A percentile compares a stretch with the other conserved stretches of the same genome.
Conservation (phyloP, 2,329 filamentous ascomycete species). For the Thielaviopsis musarum region DNA sequence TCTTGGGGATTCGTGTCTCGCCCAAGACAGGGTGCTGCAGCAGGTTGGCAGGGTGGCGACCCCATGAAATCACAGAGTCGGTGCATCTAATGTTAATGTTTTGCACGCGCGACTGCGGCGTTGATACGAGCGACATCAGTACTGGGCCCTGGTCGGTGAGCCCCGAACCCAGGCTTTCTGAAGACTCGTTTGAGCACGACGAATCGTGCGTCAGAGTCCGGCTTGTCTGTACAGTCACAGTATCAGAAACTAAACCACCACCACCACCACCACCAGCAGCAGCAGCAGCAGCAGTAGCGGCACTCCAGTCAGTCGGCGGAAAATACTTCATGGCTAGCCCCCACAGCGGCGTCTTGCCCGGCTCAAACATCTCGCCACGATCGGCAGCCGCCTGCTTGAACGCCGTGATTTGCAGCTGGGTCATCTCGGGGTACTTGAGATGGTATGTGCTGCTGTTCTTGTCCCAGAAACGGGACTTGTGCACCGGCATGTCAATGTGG, state of each 20-base stretch:
- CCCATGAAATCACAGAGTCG: constrained; percentile 58
- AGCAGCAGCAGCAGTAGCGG: constrained; percentile 11
- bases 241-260: not conserved
- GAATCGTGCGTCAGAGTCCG: not conserved
- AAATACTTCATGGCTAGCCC: constrained; percentile 41
- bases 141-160: not conserved
- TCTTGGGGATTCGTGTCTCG: constrained; percentile 64
- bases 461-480: constrained; percentile 42
- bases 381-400: constrained; percentile 35
- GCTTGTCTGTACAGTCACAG: not conserved
- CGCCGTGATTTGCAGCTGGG: constrained; percentile 37
- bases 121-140: constrained; percentile 34
- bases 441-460: constrained; percentile 40
- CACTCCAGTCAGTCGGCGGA: constrained; percentile 24
- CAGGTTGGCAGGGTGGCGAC: constrained; percentile 53
- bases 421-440: constrained; percentile 47
- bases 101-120: constrained; percentile 45
- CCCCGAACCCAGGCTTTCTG: not conserved
- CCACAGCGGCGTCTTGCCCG: constrained; percentile 35
- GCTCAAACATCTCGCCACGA: constrained; percentile 35
- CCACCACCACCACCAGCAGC: not conserved
- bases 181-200: not conserved
- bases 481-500: constrained; percentile 39
- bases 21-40: constrained; percentile 41
- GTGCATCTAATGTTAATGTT: constrained; percentile 42